Evolutionary conservation across 176 grass and related monocot genomes (phyloP).

Genomic region (Chloris gayana): DNA sequence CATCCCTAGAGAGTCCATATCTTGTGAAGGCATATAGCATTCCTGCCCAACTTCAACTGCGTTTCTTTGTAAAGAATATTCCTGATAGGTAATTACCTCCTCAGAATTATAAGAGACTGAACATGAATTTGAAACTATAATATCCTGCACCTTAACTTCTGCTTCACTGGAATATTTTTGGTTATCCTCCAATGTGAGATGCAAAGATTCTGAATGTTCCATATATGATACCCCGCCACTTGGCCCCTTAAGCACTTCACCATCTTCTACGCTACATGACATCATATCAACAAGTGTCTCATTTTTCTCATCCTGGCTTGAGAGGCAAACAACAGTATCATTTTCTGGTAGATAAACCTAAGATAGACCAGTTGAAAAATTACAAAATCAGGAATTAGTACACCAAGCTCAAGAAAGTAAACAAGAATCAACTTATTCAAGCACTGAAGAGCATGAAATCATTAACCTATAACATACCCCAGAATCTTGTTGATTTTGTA

Average conservation of each 20-base stretch:
- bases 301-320: constrained; percentile 38
- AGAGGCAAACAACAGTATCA: constrained; percentile 25
- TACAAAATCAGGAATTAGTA: constrained; percentile 23
- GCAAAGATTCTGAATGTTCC: constrained; percentile 9
- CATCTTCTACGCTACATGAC: constrained; percentile 19
- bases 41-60: constrained; percentile 30
- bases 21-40: constrained; percentile 6
- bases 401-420: constrained; percentile 22
- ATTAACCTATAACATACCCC: constrained; percentile 43
- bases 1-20: constrained; percentile 43
- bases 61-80: constrained; percentile 23
- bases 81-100: constrained; percentile 1
- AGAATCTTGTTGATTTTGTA: constrained; percentile 23
- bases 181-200: constrained; percentile 26
- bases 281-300: constrained; percentile 19
- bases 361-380: constrained; percentile 22
- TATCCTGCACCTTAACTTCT: constrained; percentile 27
- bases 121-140: constrained; percentile 10
- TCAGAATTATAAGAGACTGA: constrained; percentile 6
- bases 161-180: constrained; percentile 21
- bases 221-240: constrained; percentile 19
- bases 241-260: constrained; percentile 19
- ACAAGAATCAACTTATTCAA: not conserved
- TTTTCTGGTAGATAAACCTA: constrained; percentile 23
- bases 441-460: not conserved